phyloP scores from a whole-genome alignment of 306 rosid genomes.

The Cucurbita moschata region DNA sequence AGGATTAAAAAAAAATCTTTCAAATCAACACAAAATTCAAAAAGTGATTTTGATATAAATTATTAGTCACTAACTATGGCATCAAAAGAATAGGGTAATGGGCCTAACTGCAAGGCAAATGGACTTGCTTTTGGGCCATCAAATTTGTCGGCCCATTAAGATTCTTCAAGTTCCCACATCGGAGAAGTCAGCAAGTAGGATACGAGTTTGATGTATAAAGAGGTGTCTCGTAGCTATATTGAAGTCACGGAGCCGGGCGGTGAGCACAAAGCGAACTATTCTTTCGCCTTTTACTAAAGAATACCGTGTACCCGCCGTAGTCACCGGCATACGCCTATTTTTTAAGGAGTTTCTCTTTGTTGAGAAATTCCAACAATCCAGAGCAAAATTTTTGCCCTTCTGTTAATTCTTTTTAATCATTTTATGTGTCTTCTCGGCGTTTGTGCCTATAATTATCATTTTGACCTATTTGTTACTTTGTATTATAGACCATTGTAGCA shows the following conservation, averaged over 20 bases:
- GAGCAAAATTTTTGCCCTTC: background rate
- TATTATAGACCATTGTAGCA: too few relatives aligned
- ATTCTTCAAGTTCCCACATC: background rate
- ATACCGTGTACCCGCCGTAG: conserved; percentile 28
- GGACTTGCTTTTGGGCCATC: background rate
- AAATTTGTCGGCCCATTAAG: background rate
- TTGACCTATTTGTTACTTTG: too few relatives aligned
- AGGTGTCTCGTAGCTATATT: background rate
- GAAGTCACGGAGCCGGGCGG: background rate
- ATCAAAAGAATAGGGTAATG: background rate
- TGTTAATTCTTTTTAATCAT: too few relatives aligned
- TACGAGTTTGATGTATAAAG: background rate
- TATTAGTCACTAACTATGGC: too few relatives aligned
- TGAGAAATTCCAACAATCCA: background rate
- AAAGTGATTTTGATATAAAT: too few relatives aligned
- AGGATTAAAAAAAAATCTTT: too few relatives aligned
- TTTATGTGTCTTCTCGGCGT: too few relatives aligned
- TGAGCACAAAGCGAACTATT: conserved; percentile 36
- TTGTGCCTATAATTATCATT: too few relatives aligned
- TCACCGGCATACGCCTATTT: conserved; percentile 18
- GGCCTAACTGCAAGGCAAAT: background rate
- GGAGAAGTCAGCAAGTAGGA: fast-evolving
- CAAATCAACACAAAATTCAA: too few relatives aligned
- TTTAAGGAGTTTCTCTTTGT: background rate
- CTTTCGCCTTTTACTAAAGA: conserved; percentile 68